Evolutionary conservation across 495 filamentous ascomycete species (phyloP), one percentile per base, ranked within the genome.

Genomic region (Aspergillus nanangensis): DNA sequence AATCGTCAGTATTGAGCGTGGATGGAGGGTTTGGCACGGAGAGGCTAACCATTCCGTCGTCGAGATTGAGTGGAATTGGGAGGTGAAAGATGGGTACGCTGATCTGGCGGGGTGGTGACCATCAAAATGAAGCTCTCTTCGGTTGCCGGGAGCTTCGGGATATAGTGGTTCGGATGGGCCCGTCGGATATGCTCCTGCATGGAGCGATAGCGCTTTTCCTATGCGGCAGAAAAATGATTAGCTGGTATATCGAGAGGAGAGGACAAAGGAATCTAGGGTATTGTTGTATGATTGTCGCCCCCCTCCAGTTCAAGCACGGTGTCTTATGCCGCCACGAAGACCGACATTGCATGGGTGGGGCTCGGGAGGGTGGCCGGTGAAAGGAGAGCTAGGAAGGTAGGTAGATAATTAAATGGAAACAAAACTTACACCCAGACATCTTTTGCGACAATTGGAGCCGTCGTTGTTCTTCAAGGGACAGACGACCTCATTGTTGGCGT

Each of bases 111-210:
- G 47, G 88, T 89, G 65, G 80, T 94, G 63, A 95, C 88, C 90
- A 96, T 96, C 61, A 94, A 75, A 56, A 85, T 74, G 72, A 98
- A 96, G 83, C 90, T 96, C 74, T 97, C 93, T 63, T 96, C 91
- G 55, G 93, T 98, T 36, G 93, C 93, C 62, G 93, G 93, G 58
- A 98, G 88, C 82, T 97, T 98, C 49, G 93, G 82, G 54, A 98
- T 96, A 69, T 96, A 98, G 69, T 96, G 84, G 60, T 94, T 92
- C 43, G 93, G 94, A 69, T 98, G 93, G 61, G 93, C 93, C 65
- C 93, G 83, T 55, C 93, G 88, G 55, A 98, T 97, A 60, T 98
- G 93, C 78, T 98, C 93, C 73, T 96, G 94, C 87, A 98, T 98
- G 41, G 92, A 96, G 61, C 93, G 91, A 76, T 90, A 98, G 57